Evolutionary conservation across 805 yeast genomes (phyloP).

Genomic region (Kodamaea lidongshanica): DNA sequence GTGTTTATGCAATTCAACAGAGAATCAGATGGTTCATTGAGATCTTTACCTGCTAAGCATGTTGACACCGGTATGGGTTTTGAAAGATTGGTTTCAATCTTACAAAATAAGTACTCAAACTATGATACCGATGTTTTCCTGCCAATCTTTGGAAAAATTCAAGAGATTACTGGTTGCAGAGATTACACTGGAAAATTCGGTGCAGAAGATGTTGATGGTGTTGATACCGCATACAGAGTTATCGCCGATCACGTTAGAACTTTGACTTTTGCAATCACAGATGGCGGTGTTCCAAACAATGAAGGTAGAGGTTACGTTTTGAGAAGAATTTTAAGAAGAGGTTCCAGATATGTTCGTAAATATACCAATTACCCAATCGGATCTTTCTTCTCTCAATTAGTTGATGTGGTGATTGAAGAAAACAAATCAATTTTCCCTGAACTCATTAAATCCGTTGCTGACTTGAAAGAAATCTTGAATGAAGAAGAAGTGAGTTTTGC

Average conservation of each 20-base stretch:
- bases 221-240: constrained; percentile 97
- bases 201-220: constrained; percentile 84
- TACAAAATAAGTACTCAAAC: constrained; percentile 87
- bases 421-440: constrained; percentile 90
- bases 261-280: constrained; percentile 89
- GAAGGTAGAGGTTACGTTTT: constrained; percentile 98
- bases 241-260: constrained; percentile 98
- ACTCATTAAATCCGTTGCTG: constrained; percentile 60
- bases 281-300: constrained; percentile 98
- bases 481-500: constrained; percentile 96
- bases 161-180: constrained; percentile 89
- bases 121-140: constrained; percentile 96
- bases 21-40: constrained; percentile 77
- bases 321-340: constrained; percentile 96
- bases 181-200: constrained; percentile 91
- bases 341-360: constrained; percentile 94
- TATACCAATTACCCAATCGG: constrained; percentile 96
- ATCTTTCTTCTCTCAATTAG: constrained; percentile 82
- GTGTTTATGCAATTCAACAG: constrained; percentile 97
- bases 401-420: constrained; percentile 89
- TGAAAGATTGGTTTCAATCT: constrained; percentile 90
- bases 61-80: constrained; percentile 99
- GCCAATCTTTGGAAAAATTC: constrained; percentile 80
- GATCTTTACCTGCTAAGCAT: constrained; percentile 86
- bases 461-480: constrained; percentile 81